Evolutionary conservation across 345 rosid species (phyloP), one percentile per base, ranked within the genome.

Genomic region (Cochlearia excelsa): DNA sequence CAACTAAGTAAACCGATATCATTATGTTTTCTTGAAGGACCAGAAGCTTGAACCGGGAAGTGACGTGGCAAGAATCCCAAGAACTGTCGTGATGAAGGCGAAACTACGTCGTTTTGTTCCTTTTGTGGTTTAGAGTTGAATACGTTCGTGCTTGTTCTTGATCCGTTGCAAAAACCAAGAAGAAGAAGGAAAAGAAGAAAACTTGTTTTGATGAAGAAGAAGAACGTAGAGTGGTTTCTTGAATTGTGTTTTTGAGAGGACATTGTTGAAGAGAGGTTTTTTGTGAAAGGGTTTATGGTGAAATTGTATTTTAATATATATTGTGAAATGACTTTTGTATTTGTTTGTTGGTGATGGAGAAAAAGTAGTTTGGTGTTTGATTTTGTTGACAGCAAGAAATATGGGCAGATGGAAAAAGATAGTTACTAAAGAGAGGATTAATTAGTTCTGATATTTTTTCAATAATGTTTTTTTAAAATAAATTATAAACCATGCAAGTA

Each of bases 11-110:
- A 79, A 72, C 98, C 98, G 68, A 91, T 81, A 61, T 70, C 92
- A 68, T 91, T 91, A 76, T 91, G 96, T 70, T 84, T 86, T 77
- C 95, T 81, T 10, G 98, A 91, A 41, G 98, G 98, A 58, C 96
- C 96, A 37, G 98, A 91, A 57, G 84, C 70, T 46, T 90, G 98
- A 45, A 88, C 75, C 0, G 96, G 98, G 4, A 88, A 75, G 69
- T 81, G 87, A 57, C 82, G 87, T 11, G 96, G 98, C 74, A 91
- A 77, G 82, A 75, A 86, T 45, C 86, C 88, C 54, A 75, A 51
- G 63, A 65, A 72, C 75, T 66, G 70, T 51, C 41, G 6, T 33
- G 69, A 45, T 38, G 69, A 64, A 44, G 65, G 30, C 0, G 66
- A 42, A 37, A 70, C 74, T 35, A 50, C 64, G 16, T 49, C 53